Evolutionary conservation across 192 early-diverging fungal genomes (phyloP), one percentile per base, ranked within the genome.

Genomic region (Linnemannia hyalina): DNA sequence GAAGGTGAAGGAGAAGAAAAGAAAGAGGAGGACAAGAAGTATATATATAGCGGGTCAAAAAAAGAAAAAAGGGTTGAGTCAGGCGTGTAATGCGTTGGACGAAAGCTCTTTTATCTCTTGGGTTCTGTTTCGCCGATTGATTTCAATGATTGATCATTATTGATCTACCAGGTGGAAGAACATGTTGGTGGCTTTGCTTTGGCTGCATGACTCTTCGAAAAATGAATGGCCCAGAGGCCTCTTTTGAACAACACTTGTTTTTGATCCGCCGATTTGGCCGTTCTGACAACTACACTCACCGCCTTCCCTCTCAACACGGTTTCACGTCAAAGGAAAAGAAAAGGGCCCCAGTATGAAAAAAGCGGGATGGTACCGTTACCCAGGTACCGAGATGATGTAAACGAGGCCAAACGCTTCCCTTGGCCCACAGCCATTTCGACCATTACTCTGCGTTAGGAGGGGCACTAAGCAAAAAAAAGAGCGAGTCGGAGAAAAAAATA

Each of bases 181-280:
- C n/a, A n/a, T n/a, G n/a, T n/a, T n/a, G n/a, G n/a, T n/a, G n/a
- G n/a, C n/a, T n/a, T n/a, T n/a, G n/a, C n/a, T 26, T 63, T 63
- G 32, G 60, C 60, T 63, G 29, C 60, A 63, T 63, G 60, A 63
- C 60, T 63, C 60, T 63, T 63, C 60, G 11, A 63, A 63, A 63
- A 63, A 32, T 63, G 60, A 26, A 63, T 63, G 26, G 60, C 60
- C 26, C 10, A 63, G 26, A 63, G 32, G 8, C n/a, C 57, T 7
- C 7, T 32, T 63, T 29, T 20, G 2, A 20, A 16, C 3, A 16
- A 4, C 16, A 16, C 29, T 13, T 15, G 7, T 32, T 63, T 63
- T n/a, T 63, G 60, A 63, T 63, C 60, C 29, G 60, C 60, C 60
- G 60, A 63, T 63, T 63, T 63, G 26, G 60, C 60, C 60, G 60